Conservation (phyloP, 2,329 filamentous ascomycete genomes). For the Claviceps arundinis region DNA sequence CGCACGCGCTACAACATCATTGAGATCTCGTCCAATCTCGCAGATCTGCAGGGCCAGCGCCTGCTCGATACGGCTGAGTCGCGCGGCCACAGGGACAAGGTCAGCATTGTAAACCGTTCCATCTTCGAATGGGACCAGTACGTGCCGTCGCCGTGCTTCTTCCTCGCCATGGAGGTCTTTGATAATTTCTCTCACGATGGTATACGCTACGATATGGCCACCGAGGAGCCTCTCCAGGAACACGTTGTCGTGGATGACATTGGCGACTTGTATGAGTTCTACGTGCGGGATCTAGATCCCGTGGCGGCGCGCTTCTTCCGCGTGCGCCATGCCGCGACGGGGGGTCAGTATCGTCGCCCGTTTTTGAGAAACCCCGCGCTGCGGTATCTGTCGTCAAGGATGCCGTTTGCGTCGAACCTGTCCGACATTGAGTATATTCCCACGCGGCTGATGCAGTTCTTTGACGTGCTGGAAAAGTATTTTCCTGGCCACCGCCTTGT, state of each 20-base stretch:
- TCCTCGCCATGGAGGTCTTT: constrained; percentile 94
- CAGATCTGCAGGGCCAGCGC: constrained; percentile 60
- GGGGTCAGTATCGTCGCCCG: constrained; percentile 49
- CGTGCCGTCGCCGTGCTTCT: constrained; percentile 90
- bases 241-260: constrained; percentile 71
- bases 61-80: constrained; percentile 52
- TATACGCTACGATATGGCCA: constrained; percentile 75
- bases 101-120: constrained; percentile 88
- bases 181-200: constrained; percentile 97
- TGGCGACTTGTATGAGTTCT: constrained; percentile 94
- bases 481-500: constrained; percentile 86
- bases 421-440: constrained; percentile 85
- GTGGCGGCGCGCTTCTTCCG: constrained; percentile 70
- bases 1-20: constrained; percentile 92
- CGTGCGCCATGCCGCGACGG: constrained; percentile 66
- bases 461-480: constrained; percentile 73
- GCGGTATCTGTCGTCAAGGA: constrained; percentile 45
- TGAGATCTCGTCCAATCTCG: constrained; percentile 78
- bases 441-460: constrained; percentile 91
- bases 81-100: constrained; percentile 67
- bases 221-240: constrained; percentile 74
- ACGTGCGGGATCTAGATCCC: constrained; percentile 67
- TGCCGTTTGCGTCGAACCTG: constrained; percentile 65
- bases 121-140: constrained; percentile 88
- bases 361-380: constrained; percentile 40